Percentiles rank a stretch among this genome's conserved stretches.
These are phyloP conservation scores for Crucibulum laeve DNA, from an alignment of 768 basidiomycete genomes.

Conservation along the genomic window DNA sequence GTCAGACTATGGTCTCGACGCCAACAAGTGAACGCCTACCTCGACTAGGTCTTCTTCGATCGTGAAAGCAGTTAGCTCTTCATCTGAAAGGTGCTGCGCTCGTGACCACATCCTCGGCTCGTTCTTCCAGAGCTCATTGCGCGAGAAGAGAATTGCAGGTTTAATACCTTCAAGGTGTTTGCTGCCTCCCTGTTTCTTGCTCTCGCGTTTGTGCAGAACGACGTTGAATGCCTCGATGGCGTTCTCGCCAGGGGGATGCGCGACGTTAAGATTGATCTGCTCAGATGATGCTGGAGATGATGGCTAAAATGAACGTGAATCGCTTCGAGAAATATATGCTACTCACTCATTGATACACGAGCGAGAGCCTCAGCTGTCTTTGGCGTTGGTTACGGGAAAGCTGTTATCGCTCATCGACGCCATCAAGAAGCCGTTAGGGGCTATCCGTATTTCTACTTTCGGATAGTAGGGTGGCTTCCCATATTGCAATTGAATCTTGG, in stretches of 20 bases:
- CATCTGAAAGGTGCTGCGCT: conserved; percentile 46
- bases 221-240: conserved; percentile 62
- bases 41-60: conserved; percentile 39
- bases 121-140: conserved; percentile 68
- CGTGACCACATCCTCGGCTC: conserved; percentile 71
- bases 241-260: conserved; percentile 56
- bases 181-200: too few relatives aligned
- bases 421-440: too few relatives aligned
- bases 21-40: conserved; percentile 20
- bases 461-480: too few relatives aligned
- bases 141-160: conserved; percentile 60
- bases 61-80: conserved; percentile 46
- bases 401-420: too few relatives aligned
- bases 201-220: conserved; percentile 37
- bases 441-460: too few relatives aligned
- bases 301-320: too few relatives aligned
- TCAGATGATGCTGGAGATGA: conserved; percentile 67
- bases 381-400: too few relatives aligned
- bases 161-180: too few relatives aligned
- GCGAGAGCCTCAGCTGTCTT: too few relatives aligned
- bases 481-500: too few relatives aligned
- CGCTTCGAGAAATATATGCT: too few relatives aligned
- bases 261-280: conserved; percentile 48
- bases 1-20: conserved; percentile 33
- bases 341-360: too few relatives aligned